Evolutionary conservation across 441 rosid species (phyloP), one percentile per base, ranked within the genome.

Genomic region (Syzygium syzygioides): DNA sequence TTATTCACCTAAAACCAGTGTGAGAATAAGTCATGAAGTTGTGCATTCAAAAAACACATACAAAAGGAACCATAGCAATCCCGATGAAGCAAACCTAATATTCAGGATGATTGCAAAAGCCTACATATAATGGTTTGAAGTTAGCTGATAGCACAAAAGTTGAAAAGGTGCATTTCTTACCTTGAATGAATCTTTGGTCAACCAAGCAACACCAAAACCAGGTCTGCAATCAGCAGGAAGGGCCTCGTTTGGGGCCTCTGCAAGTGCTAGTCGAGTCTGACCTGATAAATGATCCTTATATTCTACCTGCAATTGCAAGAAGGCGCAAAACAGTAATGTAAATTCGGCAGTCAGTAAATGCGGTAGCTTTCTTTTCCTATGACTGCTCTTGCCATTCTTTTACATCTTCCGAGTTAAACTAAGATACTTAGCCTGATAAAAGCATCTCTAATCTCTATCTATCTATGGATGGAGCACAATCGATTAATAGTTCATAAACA

Each of bases 171-270:
- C 86, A 90, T 53, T 32, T 32, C 34, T 59, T 90, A 93, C 99
- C 99, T 97, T 93, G 89, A 97, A 96, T 90, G 92, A 94, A 93
- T 96, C 95, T 92, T 95, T 96, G 86, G 97, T 93, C 90, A 94
- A 89, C 95, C 95, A 94, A 34, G 95, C 97, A 90, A 91, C 92
- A 60, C 95, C 96, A 89, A 97, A 97, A 93, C 92, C 92, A 90
- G 99, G 98, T 90, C 99, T 91, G 90, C 99, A 97, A 91, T 93
- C 90, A 84, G 92, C 92, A 88, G 99, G 99, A 92, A 97, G 99
- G 25, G 97, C 98, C 92, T 96, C 98, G 80, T 92, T 91, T 32
- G 99, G 99, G 90, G 99, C 96, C 94, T 97, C 99, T 85, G 98
- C 94, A 60, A 94, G 91, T 83, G 98, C 97, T 88, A 94, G 68